Evolutionary conservation across 176 grass and related monocot genomes (phyloP), one percentile per base, ranked within the genome.

Genomic region (Ananas comosus): DNA sequence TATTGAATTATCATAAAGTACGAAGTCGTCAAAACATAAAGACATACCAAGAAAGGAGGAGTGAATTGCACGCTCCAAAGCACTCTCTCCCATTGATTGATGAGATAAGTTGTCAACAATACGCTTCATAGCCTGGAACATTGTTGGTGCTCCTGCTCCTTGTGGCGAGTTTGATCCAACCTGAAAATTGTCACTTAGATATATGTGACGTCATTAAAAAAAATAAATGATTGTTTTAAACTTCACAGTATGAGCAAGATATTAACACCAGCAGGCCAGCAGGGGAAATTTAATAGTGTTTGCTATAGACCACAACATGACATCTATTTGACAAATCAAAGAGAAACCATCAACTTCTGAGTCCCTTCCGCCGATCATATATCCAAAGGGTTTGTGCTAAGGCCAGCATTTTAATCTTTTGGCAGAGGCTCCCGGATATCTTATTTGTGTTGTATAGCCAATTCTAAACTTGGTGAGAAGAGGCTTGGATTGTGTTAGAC

Each of bases 101-200:
- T 87, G 83, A 71, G 77, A 49, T 69, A 96, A 70, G 59, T 81
- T 85, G 75, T 87, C 86, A 19, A 92, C 64, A 54, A 92, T 96
- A 61, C 88, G 79, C 76, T 81, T 83, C 73, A 96, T 89, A 16
- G 92, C 83, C 48, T 96, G 88, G 76, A 96, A 96, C 77, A 96
- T 92, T 48, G 88, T 96, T 25, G 88, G 85, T 71, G 92, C 92
- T 63, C 92, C 88, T 18, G 88, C 92, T 56, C 92, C 88, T 96
- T 92, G 92, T 75, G 89, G 79, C 13, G 92, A 96, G 63, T 91
- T 78, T 74, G 92, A 96, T 57, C 92, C 92, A 33, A 96, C 92
- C 92, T 91, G 70, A 80, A 63, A 52, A 77, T 1, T 70, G 48
- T 18, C 17, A 61, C n/a, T 61, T 25, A 54, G 75, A 51, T 53